Base-by-base conservation (phyloP, 768 basidiomycete genomes). In the Tricholoma hemisulphureum region DNA sequence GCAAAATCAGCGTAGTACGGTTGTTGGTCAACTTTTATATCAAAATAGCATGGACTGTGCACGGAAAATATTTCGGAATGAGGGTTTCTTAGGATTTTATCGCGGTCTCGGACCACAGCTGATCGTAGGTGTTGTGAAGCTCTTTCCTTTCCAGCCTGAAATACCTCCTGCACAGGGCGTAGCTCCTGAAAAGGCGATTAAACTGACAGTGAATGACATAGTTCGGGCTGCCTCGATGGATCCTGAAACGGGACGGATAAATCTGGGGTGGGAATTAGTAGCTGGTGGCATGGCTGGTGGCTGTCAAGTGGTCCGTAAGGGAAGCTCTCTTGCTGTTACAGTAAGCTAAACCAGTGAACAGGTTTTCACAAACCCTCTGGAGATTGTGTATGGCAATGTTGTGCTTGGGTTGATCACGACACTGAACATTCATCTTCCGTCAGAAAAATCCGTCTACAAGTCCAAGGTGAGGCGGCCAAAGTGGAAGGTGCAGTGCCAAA, bases 101-200 rank as follows among this genome's bases (percentile, higher is more conserved):
- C 88, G 95, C 28, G 97, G 97, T 28, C 83, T 98, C 46, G 90
- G 93, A 8, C 95, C 97, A 35, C 97, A 99, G 66, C 81, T 99
- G 46, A 81, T 98, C 63, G 96, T 93, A 67, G 64, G 79, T 71
- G n/a, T 31, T 26, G 14, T 13, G 23, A 13, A 18, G 35, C 21
- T 26, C 29, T 56, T 37, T 0, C 28, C 50, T 26, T 4, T 35
- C 35, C 34, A 35, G 35, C 45, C 29, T 57, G 60, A 26, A 56
- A 35, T 28, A 41, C 21, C 34, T 13, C 18, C 24, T 31, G 48
- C 53, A 49, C 61, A 95, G 93, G 94, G 94, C 59, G 93, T 97
- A 50, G 94, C 94, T 31, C 94, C 94, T 10, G 94, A 97, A 73
- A 97, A 97, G 77, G 97, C 97, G 10, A 97, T 99, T 74, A 99